Conservation (phyloP, 1,284 basidiomycete genomes). For the Marasmius tenuissimus region DNA sequence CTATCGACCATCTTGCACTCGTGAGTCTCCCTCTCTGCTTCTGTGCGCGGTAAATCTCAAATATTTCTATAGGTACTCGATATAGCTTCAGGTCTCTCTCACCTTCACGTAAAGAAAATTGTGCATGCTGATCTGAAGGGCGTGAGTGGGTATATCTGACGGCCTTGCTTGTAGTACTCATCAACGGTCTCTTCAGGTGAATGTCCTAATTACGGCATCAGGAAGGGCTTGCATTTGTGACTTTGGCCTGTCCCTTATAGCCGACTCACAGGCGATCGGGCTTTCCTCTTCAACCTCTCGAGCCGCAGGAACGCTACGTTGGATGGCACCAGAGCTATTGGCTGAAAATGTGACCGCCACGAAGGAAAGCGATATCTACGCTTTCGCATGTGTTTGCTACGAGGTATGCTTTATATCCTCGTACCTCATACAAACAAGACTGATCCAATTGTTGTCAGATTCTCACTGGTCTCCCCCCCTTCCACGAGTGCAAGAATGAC, state of each 20-base stretch:
- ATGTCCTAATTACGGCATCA: not conserved
- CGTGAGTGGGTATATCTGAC: not conserved
- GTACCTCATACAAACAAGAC: not conserved
- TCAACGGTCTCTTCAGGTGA: not conserved
- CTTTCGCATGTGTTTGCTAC: slow-evolving; percentile 47
- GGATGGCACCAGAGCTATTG: not conserved
- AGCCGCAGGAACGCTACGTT: not conserved
- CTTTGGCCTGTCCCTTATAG: not conserved
- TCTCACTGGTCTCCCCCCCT: not conserved
- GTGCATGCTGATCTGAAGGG: not conserved
- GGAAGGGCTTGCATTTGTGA: not conserved
- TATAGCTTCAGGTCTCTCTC: not conserved
- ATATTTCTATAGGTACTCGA: not conserved
- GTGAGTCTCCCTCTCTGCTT: not conserved
- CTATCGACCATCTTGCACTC: not conserved
- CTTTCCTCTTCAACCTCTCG: not conserved
- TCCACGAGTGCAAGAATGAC: not conserved
- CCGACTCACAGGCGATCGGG: not conserved
- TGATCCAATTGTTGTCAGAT: not conserved
- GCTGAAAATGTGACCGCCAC: not conserved
- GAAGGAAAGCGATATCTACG: not conserved
- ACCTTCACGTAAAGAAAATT: not conserved
- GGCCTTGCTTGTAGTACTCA: not conserved
- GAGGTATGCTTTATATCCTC: slow-evolving; percentile 14
- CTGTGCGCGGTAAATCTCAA: no score